phyloP scores from a whole-genome alignment of 176 grass and related monocot species.

The Rhynchospora pubera region DNA sequence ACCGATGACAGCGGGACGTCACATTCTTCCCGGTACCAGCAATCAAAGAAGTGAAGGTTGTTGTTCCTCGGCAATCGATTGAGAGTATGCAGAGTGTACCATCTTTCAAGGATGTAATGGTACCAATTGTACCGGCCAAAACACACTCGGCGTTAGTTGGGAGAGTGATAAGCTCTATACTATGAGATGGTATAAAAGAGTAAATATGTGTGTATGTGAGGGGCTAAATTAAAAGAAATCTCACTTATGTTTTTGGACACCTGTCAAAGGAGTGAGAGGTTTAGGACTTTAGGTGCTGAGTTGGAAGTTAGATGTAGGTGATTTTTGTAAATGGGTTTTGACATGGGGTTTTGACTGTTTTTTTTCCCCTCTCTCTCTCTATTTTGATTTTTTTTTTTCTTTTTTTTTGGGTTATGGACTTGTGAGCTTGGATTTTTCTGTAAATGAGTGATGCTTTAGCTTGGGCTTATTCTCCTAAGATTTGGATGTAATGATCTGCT shows the following conservation, averaged over 20 bases:
- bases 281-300: background rate
- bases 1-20: background rate
- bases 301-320: conserved; percentile 10
- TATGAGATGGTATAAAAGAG: background rate
- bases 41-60: background rate
- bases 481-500: conserved; percentile 12
- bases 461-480: conserved; percentile 5
- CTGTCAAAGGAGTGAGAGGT: background rate
- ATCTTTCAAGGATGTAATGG: background rate
- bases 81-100: background rate
- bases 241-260: conserved; percentile 3
- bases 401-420: background rate
- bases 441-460: background rate
- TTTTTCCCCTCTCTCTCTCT: background rate
- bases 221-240: conserved; percentile 2
- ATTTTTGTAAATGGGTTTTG: conserved; percentile 21
- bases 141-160: background rate
- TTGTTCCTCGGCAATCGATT: background rate
- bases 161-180: conserved; percentile 1
- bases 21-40: background rate
- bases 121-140: background rate
- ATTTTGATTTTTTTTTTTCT: background rate
- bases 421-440: conserved; percentile 6
- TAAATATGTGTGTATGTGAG: background rate
- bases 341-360: conserved; percentile 4